Evolutionary conservation across 306 rosid genomes (phyloP).

Genomic region (Begonia loranthoides): DNA sequence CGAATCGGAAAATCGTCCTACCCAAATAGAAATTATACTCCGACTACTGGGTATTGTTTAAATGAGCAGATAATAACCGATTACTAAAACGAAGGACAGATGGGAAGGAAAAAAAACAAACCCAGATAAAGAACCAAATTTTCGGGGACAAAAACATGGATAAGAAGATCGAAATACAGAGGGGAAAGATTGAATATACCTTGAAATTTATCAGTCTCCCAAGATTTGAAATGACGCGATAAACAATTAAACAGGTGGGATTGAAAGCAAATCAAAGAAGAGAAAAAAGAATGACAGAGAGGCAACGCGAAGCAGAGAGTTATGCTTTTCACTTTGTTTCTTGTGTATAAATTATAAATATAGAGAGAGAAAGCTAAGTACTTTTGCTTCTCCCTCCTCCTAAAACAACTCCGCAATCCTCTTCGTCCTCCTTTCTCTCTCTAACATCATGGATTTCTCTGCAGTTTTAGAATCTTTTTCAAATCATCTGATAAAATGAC

Average conservation of each 20-base stretch:
- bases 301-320: constrained; percentile 3
- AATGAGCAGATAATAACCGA: background rate
- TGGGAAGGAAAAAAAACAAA: background rate
- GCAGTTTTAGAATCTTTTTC: too few relatives aligned
- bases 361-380: too few relatives aligned
- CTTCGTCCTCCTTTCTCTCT: too few relatives aligned
- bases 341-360: too few relatives aligned
- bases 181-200: background rate
- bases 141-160: background rate
- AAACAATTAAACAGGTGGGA: constrained; percentile 3
- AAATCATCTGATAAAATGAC: too few relatives aligned
- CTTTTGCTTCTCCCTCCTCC: background rate
- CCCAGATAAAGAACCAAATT: background rate
- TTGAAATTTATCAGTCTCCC: background rate
- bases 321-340: background rate
- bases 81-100: background rate
- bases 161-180: background rate
- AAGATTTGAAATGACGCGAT: too few relatives aligned
- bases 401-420: too few relatives aligned
- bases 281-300: constrained; percentile 6
- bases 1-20: background rate
- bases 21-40: background rate
- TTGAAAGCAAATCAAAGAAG: constrained; percentile 6
- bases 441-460: too few relatives aligned
- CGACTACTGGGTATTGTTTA: background rate